Percentiles rank a stretch among this genome's conserved stretches.
Conservation (phyloP, 1,139 yeast genomes). For the Hemisphaericaspora xylanilytica region DNA sequence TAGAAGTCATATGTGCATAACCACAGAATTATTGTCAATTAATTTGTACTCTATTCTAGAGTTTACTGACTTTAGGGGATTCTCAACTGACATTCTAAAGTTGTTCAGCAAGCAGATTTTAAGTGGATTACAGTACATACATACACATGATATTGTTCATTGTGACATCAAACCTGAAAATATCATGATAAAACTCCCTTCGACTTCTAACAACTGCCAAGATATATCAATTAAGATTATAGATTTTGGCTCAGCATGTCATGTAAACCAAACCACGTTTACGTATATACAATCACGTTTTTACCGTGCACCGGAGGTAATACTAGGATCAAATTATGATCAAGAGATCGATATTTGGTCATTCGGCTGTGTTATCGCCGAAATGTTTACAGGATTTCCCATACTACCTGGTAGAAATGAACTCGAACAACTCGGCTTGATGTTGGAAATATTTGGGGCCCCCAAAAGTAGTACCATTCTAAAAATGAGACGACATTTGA, state of each 20-base stretch:
- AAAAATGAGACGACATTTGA: slow-evolving; percentile 23
- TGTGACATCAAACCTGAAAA: slow-evolving; percentile 80
- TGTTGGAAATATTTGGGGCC: slow-evolving; percentile 60
- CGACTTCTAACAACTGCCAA: slow-evolving; percentile 15
- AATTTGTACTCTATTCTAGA: slow-evolving; percentile 69
- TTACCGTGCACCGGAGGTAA: slow-evolving; percentile 76
- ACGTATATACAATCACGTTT: slow-evolving; percentile 65
- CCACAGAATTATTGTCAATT: slow-evolving; percentile 68
- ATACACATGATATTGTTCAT: slow-evolving; percentile 59
- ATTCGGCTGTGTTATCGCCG: slow-evolving; percentile 66
- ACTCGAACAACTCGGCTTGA: slow-evolving; percentile 58
- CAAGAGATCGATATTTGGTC: slow-evolving; percentile 80
- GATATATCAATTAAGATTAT: slow-evolving; percentile 50
- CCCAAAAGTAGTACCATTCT: slow-evolving; percentile 42
- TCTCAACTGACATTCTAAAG: slow-evolving; percentile 51
- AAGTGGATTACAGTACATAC: slow-evolving; percentile 60
- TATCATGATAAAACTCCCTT: slow-evolving; percentile 49
- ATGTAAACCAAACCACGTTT: slow-evolving; percentile 43
- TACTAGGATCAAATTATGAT: slow-evolving; percentile 73
- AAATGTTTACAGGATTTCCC: slow-evolving; percentile 64
- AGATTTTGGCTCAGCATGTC: slow-evolving; percentile 66
- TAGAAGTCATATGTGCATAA: slow-evolving; percentile 80
- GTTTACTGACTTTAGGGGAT: slow-evolving; percentile 58
- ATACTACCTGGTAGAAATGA: slow-evolving; percentile 71
- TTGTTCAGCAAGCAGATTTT: slow-evolving; percentile 55